Evolutionary conservation across 108 stramenopile genomes (phyloP).

Genomic region (Pseudonitzschia pungens): DNA sequence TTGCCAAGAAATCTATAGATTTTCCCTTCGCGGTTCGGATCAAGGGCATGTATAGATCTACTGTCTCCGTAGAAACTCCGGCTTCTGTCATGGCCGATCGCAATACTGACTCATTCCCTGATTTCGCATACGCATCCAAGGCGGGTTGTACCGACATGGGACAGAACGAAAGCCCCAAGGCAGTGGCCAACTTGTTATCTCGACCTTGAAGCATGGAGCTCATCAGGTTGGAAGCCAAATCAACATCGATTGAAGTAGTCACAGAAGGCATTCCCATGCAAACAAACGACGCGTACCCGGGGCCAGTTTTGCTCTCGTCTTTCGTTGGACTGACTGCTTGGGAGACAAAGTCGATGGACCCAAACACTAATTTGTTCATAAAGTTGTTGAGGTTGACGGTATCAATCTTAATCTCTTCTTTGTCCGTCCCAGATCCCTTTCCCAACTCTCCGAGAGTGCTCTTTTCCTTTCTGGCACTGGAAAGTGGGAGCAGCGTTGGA

Average conservation of each 20-base stretch:
- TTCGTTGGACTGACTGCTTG: slow-evolving; percentile 13
- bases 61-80: slow-evolving; percentile 37
- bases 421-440: slow-evolving; percentile 67
- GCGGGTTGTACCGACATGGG: slow-evolving; percentile 51
- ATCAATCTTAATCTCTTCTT: slow-evolving; percentile 59
- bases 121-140: slow-evolving; percentile 54
- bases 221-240: slow-evolving; percentile 50
- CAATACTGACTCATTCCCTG: slow-evolving; percentile 20
- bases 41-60: slow-evolving; percentile 57
- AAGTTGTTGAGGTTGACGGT: slow-evolving; percentile 76
- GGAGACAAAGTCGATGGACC: slow-evolving; percentile 51
- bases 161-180: slow-evolving; percentile 61
- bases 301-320: slow-evolving; percentile 23
- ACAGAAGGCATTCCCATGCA: slow-evolving; percentile 63
- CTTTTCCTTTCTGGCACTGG: slow-evolving; percentile 45
- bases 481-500: slow-evolving; percentile 68
- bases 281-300: slow-evolving; percentile 59
- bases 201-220: slow-evolving; percentile 45
- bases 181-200: slow-evolving; percentile 41
- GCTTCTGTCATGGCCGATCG: slow-evolving; percentile 33
- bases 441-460: slow-evolving; percentile 60
- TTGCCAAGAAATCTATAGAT: slow-evolving; percentile 51
- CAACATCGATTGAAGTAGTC: slow-evolving; percentile 45
- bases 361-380: slow-evolving; percentile 79
- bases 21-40: slow-evolving; percentile 48